Percentiles rank a stretch among this genome's conserved stretches.
phyloP scores from a whole-genome alignment of 176 grass and related monocot genomes.

The Dendrocalamus sinicus region DNA sequence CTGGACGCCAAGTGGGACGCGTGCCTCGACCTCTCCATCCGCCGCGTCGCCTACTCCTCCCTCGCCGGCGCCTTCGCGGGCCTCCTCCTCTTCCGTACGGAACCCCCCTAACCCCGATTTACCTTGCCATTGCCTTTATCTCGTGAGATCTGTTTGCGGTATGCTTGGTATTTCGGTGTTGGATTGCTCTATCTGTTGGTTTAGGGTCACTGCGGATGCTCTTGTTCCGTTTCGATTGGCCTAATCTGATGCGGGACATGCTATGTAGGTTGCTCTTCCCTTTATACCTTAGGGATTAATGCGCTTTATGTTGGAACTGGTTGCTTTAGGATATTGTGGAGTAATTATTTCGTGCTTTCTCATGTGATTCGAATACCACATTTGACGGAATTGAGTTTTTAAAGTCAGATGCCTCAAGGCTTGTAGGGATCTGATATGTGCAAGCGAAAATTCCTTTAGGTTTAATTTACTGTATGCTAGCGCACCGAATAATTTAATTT shows the following conservation, averaged over 20 bases:
- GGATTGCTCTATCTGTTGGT: neutral
- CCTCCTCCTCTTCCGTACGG: constrained; percentile 84
- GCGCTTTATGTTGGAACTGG: neutral
- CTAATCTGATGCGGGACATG: neutral
- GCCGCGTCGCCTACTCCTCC: constrained; percentile 84
- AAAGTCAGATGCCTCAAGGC: neutral
- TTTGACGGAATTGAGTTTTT: neutral
- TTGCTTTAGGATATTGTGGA: neutral
- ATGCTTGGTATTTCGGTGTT: neutral
- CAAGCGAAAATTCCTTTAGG: neutral
- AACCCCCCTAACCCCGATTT: too few species aligned
- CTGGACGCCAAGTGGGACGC: constrained; percentile 90
- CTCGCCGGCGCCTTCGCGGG: constrained; percentile 77
- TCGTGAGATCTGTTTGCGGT: constrained; percentile 37
- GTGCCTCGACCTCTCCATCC: constrained; percentile 89
- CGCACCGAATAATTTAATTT: too few species aligned
- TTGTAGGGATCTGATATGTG: neutral
- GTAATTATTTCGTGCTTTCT: neutral
- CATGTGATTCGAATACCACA: neutral
- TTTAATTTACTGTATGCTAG: neutral
- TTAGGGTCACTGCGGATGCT: constrained; percentile 31
- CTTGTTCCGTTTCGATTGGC: neutral
- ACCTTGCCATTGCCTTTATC: neutral
- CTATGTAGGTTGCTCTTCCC: neutral
- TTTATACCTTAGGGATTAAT: neutral